Percentiles rank a stretch among this genome's conserved stretches.
These are phyloP conservation scores for Taiozyma sp. DNA, from an alignment of 1,139 yeast species.

Conservation along the genomic window DNA sequence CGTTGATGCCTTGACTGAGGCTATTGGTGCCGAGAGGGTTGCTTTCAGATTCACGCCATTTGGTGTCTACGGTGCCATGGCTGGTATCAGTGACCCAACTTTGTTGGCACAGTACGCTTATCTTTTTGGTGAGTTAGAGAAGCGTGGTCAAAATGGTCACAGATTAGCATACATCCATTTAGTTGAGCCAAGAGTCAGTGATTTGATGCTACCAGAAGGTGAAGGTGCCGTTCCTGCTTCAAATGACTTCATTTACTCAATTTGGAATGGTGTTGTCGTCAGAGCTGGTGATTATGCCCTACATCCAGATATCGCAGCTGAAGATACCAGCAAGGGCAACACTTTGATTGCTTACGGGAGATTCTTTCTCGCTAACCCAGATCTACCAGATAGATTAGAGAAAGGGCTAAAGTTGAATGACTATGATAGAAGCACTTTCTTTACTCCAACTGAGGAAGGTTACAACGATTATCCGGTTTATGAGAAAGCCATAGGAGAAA, in stretches of 20 bases:
- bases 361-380: constrained; percentile 45
- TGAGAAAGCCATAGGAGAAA: background rate
- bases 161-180: constrained; percentile 43
- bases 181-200: constrained; percentile 36
- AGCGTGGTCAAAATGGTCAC: constrained; percentile 27
- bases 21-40: constrained; percentile 25
- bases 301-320: constrained; percentile 22
- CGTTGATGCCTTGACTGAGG: constrained; percentile 27
- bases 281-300: constrained; percentile 35
- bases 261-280: constrained; percentile 36
- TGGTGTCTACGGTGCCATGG: constrained; percentile 30
- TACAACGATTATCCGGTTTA: constrained; percentile 28
- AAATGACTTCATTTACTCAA: constrained; percentile 24
- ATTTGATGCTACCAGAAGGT: constrained; percentile 14
- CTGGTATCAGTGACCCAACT: constrained; percentile 24
- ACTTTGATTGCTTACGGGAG: constrained; percentile 44
- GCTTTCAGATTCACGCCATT: constrained; percentile 32
- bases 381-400: constrained; percentile 36
- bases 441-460: constrained; percentile 28
- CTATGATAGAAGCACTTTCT: constrained; percentile 32
- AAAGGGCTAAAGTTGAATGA: constrained; percentile 27
- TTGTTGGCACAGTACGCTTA: constrained; percentile 27
- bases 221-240: constrained; percentile 7
- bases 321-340: constrained; percentile 22
- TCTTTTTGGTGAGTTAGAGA: constrained; percentile 26